Conservation (phyloP, 2,329 filamentous ascomycete genomes). For the Botrytis tulipae region DNA sequence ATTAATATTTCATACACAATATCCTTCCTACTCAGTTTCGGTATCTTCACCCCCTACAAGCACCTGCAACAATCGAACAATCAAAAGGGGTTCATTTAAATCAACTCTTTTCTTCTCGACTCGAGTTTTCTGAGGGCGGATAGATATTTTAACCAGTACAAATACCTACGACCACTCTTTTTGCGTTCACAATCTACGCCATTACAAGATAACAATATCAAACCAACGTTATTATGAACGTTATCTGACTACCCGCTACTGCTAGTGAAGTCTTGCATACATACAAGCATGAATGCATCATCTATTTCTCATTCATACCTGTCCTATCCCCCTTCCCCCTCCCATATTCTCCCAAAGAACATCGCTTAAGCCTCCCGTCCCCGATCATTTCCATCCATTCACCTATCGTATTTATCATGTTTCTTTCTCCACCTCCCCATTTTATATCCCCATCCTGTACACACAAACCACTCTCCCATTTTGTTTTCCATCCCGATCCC, state of each 20-base stretch:
- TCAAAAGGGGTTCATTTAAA: neutral
- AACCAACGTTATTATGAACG: neutral
- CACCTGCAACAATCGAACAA: neutral
- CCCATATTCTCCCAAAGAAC: neutral
- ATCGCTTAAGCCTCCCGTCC: neutral
- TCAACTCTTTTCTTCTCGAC: neutral
- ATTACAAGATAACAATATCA: neutral
- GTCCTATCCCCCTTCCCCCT: neutral
- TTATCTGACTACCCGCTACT: neutral
- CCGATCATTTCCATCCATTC: neutral
- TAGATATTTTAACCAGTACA: neutral
- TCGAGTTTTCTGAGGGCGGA: neutral
- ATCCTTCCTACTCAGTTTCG: neutral
- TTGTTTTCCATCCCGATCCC: neutral
- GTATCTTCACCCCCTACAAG: neutral
- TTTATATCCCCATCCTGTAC: neutral
- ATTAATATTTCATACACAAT: neutral
- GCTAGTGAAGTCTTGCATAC: constrained; percentile 5
- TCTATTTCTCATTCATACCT: neutral
- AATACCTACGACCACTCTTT: neutral
- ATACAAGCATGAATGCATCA: neutral
- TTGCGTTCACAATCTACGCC: neutral
- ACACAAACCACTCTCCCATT: neutral
- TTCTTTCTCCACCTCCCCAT: neutral
- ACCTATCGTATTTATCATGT: neutral